Evolutionary conservation across 768 basidiomycete species (phyloP), one percentile per base, ranked within the genome.

Genomic region (Pholiota conissans): DNA sequence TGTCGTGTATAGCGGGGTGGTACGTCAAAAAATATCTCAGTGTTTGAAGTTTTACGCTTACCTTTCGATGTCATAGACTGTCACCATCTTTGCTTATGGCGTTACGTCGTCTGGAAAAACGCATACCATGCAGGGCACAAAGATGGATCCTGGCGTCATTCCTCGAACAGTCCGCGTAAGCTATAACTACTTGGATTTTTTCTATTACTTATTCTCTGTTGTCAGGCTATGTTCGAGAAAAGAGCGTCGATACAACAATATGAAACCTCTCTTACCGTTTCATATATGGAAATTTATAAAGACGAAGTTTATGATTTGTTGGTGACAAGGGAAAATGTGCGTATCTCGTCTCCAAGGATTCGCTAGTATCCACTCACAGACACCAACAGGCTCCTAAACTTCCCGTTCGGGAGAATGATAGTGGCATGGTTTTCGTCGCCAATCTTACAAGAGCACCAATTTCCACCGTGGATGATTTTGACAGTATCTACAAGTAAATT

Each of bases 81-180:
- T 92, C 3, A 94, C 92, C 9, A 85, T 95, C 14, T 94, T 95
- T 61, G 90, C 91, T 1, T 95, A 95, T 71, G 93, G 93, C 6
- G 92, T 94, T 11, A 95, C 92, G 9, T 93, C 91, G 1, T 92
- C 90, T 5, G 93, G 93, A 16, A 95, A 94, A 76, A 95, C 93
- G 0, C 85, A 93, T 70, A 96, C 94, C 0, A 95, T 96, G 91
- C 93, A 95, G 73, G 93, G 93, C 34, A 85, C 79, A 6, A 79
- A 72, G 34, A 48, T 76, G 1, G 79, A 90, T 29, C 90, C 90
- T n/a, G 93, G 93, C 0, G 87, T 95, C 54, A 95, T 95, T 61
- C 91, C 91, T 22, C 81, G 91, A 26, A 85, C 86, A 5, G 85
- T 95, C n/a, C 72, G 83, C 68, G 91, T 87, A 59, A 47, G 82